Conservation (phyloP, 2,329 filamentous ascomycete genomes). For the Colletotrichum sansevieriae region DNA sequence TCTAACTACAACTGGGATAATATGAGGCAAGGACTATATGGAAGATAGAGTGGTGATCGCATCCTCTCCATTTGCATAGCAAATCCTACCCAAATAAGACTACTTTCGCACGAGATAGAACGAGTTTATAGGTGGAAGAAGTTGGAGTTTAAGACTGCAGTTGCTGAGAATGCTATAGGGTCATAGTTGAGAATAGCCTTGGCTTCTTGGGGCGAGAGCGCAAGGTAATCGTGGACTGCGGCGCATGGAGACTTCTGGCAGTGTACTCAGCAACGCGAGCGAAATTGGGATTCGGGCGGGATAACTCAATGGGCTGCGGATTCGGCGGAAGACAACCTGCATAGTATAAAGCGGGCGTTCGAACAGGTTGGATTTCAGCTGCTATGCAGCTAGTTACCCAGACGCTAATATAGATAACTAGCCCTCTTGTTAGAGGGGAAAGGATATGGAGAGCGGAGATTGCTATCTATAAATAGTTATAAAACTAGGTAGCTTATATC, state of each 20-base stretch:
- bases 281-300: background rate
- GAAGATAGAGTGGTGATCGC: background rate
- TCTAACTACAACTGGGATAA: background rate
- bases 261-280: background rate
- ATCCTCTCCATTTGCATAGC: constrained; percentile 2
- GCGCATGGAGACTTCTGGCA: background rate
- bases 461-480: too few relatives aligned
- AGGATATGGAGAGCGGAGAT: too few relatives aligned
- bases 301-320: background rate
- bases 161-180: constrained; percentile 1
- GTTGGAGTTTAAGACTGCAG: background rate
- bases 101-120: background rate
- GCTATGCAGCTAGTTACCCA: background rate
- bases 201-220: background rate
- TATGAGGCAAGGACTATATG: background rate
- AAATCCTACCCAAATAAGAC: background rate
- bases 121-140: background rate
- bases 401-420: background rate
- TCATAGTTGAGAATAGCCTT: background rate
- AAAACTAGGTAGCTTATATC: too few relatives aligned
- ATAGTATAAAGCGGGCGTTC: background rate
- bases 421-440: too few relatives aligned
- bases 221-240: background rate
- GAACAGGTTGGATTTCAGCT: background rate
- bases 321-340: background rate